Evolutionary conservation across 108 stramenopile species (phyloP).

Genomic region (Conticribra guillardii): DNA sequence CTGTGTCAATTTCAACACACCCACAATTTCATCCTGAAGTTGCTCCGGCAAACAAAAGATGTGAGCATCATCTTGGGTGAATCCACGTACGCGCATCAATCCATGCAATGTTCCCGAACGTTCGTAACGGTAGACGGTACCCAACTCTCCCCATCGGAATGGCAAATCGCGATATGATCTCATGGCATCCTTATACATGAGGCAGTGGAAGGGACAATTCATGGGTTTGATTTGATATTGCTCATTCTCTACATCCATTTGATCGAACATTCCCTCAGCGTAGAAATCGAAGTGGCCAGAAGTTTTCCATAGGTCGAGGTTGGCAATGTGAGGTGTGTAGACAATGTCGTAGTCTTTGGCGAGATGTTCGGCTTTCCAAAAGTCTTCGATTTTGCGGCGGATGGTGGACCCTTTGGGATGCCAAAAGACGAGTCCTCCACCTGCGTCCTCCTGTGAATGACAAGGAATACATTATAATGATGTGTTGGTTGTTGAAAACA

Average conservation of each 20-base stretch:
- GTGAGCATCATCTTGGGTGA: conserved; percentile 99
- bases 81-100: conserved; percentile 96
- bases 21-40: conserved; percentile 94
- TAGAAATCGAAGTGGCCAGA: conserved; percentile 98
- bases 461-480: too few species aligned
- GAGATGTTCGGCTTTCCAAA: conserved; percentile 89
- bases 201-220: conserved; percentile 99
- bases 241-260: conserved; percentile 97
- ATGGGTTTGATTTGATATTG: conserved; percentile 98
- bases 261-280: conserved; percentile 97
- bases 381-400: conserved; percentile 91
- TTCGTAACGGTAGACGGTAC: conserved; percentile 97
- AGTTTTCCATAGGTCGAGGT: conserved; percentile 97
- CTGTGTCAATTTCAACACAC: conserved; percentile 89
- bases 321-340: conserved; percentile 98
- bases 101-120: conserved; percentile 96
- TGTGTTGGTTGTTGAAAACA: too few species aligned
- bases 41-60: conserved; percentile 98
- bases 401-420: conserved; percentile 96
- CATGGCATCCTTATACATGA: conserved; percentile 95
- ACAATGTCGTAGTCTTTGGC: conserved; percentile 92
- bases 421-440: conserved; percentile 87
- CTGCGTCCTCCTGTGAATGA: conserved; percentile 77
- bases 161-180: conserved; percentile 96
- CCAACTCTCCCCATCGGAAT: conserved; percentile 95